Conservation (phyloP, 2,329 filamentous ascomycete species). For the Tolypocladium tundrense region DNA sequence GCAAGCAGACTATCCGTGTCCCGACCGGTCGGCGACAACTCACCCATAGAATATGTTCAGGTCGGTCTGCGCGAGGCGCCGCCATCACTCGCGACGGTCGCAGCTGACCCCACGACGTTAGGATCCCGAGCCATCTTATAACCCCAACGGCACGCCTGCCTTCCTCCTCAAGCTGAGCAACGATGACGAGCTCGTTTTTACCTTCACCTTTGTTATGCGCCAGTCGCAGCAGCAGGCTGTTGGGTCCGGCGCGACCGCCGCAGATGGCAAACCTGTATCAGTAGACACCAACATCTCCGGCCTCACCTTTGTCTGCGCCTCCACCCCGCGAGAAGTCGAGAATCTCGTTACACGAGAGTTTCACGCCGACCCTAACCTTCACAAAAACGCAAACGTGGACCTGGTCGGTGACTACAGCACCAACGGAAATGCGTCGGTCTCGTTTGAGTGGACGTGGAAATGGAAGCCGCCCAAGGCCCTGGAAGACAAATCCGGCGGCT, state of each 20-base stretch:
- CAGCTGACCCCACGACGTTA: conserved; percentile 24
- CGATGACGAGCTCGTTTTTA: conserved; percentile 87
- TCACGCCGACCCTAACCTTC: conserved; percentile 90
- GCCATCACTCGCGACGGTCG: not conserved
- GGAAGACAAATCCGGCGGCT: conserved; percentile 82
- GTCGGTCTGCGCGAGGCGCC: conserved; percentile 35
- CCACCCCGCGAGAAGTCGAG: conserved; percentile 77
- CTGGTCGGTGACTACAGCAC: conserved; percentile 89
- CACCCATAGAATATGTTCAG: conserved; percentile 84
- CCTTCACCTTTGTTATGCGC: conserved; percentile 78
- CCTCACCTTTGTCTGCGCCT: conserved; percentile 85
- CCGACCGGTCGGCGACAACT: conserved; percentile 62
- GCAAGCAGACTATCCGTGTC: conserved; percentile 66
- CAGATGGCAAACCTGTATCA: conserved; percentile 34
- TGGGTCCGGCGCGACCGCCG: conserved; percentile 32
- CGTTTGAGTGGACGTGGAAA: conserved; percentile 94
- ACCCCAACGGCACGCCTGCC: conserved; percentile 41
- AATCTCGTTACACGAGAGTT: conserved; percentile 93
- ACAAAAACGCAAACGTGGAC: conserved; percentile 94
- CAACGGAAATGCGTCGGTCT: conserved; percentile 68
- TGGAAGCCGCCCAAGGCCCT: conserved; percentile 79
- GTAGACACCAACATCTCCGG: conserved; percentile 74
- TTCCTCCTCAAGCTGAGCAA: conserved; percentile 83
- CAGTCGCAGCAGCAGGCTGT: conserved; percentile 29
- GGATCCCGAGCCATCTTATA: conserved; percentile 61